Evolutionary conservation across 2,329 filamentous ascomycete species (phyloP), one percentile per base, ranked within the genome.

Genomic region (Ascochyta rabiei): DNA sequence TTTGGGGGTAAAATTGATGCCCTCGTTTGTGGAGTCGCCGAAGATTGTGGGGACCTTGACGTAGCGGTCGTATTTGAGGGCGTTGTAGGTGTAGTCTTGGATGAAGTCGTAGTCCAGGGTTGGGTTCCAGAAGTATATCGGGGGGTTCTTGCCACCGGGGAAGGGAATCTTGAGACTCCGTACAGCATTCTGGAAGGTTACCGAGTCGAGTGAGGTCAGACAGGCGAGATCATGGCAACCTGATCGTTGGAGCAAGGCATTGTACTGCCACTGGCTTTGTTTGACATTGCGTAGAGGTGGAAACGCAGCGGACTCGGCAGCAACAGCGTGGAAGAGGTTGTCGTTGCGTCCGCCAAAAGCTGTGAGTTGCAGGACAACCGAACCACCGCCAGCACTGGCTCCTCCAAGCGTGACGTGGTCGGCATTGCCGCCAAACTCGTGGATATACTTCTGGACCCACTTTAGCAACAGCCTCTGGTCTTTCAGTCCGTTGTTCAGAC

Each of bases 1-100:
- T n/a, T 75, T 73, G 2, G 70, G 65, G 5, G 74, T 76, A 53
- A 79, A 79, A 18, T 57, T 59, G 16, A 71, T 70, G 2, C 78
- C 77, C 48, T 80, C 77, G 49, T 81, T 72, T 4, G 77, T 79
- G n/a, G 76, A 72, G 57, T 78, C 77, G 18, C 78, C 78, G 46
- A 79, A 72, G 23, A 80, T 73, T 7, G 76, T 68, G 7, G 77
- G 78, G 0, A 79, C 69, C 19, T 74, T 70, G 47, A 79, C 62
- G 34, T 77, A 76, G 31, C 73, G 71, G 6, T 73, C 73, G 13
- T 70, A 54, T 13, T 71, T 62, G 40, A 78, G 66, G 26, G 75
- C 64, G 16, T 68, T 68, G 59, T 74, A 76, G 0, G 75, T 77
- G 53, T 73, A 75, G 48, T 78, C 72, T 47, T 64, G 57, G 33